These are phyloP conservation scores for Wolfiporia cocos DNA, from an alignment of 1,284 basidiomycete species.

Conservation along the genomic window DNA sequence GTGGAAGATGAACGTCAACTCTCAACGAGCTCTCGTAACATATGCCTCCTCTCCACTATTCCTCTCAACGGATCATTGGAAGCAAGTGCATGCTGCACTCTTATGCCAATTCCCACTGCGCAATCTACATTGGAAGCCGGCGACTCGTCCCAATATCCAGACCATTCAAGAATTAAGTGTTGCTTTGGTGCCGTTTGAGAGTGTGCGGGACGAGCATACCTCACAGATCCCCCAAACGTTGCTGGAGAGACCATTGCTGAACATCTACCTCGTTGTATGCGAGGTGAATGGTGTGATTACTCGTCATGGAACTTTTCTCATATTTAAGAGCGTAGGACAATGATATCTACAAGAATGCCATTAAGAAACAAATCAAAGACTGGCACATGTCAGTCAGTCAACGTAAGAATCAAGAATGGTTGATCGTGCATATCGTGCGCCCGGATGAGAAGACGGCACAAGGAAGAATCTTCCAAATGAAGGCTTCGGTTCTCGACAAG, in stretches of 20 bases:
- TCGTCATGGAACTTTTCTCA: conserved; percentile 10
- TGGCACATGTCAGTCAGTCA: conserved; percentile 72
- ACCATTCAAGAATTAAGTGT: conserved; percentile 88
- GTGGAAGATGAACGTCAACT: conserved; percentile 21
- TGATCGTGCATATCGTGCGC: conserved; percentile 80
- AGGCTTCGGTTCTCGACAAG: conserved; percentile 84
- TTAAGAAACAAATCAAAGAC: conserved; percentile 85
- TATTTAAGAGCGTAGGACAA: conserved; percentile 52
- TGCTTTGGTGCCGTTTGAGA: conserved; percentile 65
- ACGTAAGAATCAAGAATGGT: conserved; percentile 84
- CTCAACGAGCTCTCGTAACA: conserved; percentile 50
- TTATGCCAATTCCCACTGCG: conserved; percentile 76
- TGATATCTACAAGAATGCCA: conserved; percentile 74
- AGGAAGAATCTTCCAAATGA: conserved; percentile 75
- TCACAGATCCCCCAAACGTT: conserved; percentile 74
- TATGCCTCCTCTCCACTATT: conserved; percentile 60
- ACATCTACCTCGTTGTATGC: conserved; percentile 82
- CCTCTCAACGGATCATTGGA: conserved; percentile 64
- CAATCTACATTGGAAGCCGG: conserved; percentile 87
- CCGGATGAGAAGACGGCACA: conserved; percentile 56
- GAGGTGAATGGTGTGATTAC: conserved; percentile 52
- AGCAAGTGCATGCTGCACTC: conserved; percentile 61
- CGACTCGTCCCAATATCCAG: conserved; percentile 60
- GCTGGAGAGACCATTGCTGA: conserved; percentile 82
- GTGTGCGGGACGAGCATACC: conserved; percentile 64